Base-by-base conservation (phyloP, 805 yeast genomes). In the Nakazawaea wickerhamii region DNA sequence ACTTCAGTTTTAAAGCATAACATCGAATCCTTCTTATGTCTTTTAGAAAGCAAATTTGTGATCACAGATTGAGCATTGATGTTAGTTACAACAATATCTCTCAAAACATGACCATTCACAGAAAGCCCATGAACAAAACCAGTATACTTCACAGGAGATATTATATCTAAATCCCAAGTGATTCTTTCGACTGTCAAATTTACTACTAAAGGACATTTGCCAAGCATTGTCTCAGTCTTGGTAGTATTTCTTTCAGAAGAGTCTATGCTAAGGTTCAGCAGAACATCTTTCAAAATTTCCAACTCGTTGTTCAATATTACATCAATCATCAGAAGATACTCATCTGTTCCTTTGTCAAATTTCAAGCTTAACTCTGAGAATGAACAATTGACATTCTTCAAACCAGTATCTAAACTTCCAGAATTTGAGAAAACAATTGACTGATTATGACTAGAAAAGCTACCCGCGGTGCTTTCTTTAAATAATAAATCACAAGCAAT, bases 261-360 rank as follows among this genome's bases (percentile, higher is more conserved):
- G 11, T 28, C 7, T n/a, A 6, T 11, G 31, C 11, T 2, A 13
- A 28, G 31, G 14, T n/a, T 13, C 20, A 15, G n/a, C 27, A 22
- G 30, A 20, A 20, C 10, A 5, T 19, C 20, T n/a, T 39, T 26
- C 6, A 60, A 40, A 8, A 50, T 41, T 10, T 47, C 48, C 30
- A 51, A 46, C 23, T 63, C 67, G 23, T 53, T 33, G 11, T 50
- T 43, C 6, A 45, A 21, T 14, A 61, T 30, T 2, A 49, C 28
- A 14, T 55, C 53, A 10, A 62, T 25, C 1, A 55, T 51, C 10
- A 36, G 19, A 3, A 49, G 30, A 11, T 58, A 48, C n/a, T 45
- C 36, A 0, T 52, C 48, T 0, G 61, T 47, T 3, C 58, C 62
- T 4, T 49, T 46, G 4, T 46, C 50, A 7, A 54, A 46, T 5